phyloP scores from a whole-genome alignment of 2,329 filamentous ascomycete genomes.

The Moelleriella libera region DNA sequence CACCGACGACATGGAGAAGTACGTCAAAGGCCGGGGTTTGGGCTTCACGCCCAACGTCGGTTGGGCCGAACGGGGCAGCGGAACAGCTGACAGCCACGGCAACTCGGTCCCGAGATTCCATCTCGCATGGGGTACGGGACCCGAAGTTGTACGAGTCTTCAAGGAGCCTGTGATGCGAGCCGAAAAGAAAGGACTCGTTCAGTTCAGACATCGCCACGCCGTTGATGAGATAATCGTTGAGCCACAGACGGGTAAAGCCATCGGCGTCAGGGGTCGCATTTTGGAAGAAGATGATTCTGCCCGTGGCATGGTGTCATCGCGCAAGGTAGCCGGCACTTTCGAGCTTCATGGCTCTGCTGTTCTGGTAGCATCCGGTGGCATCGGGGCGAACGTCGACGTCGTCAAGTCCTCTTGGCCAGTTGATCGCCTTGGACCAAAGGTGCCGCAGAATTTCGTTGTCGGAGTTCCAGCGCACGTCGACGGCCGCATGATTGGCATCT shows the following conservation, averaged over 20 bases:
- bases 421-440: conserved; percentile 39
- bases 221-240: conserved; percentile 44
- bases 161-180: conserved; percentile 38
- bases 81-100: conserved; percentile 40
- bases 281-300: conserved; percentile 33
- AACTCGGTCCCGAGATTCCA: conserved; percentile 52
- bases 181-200: conserved; percentile 35
- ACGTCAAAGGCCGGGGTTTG: conserved; percentile 38
- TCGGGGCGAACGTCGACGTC: conserved; percentile 46
- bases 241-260: conserved; percentile 29
- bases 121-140: conserved; percentile 46
- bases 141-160: conserved; percentile 44
- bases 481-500: conserved; percentile 45
- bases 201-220: conserved; percentile 40
- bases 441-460: conserved; percentile 41
- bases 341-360: conserved; percentile 38
- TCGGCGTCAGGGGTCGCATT: conserved; percentile 39
- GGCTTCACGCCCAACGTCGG: conserved; percentile 39
- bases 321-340: conserved; percentile 33
- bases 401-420: conserved; percentile 44
- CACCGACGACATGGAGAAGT: conserved; percentile 41
- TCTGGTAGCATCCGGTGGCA: conserved; percentile 42
- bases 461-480: conserved; percentile 52
- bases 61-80: conserved; percentile 47
- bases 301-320: conserved; percentile 37